Percentiles rank a stretch among this genome's conserved stretches.
These are phyloP conservation scores for Hymenoscyphus fraxineus DNA, from an alignment of 2,329 filamentous ascomycete species.

Conservation along the genomic window DNA sequence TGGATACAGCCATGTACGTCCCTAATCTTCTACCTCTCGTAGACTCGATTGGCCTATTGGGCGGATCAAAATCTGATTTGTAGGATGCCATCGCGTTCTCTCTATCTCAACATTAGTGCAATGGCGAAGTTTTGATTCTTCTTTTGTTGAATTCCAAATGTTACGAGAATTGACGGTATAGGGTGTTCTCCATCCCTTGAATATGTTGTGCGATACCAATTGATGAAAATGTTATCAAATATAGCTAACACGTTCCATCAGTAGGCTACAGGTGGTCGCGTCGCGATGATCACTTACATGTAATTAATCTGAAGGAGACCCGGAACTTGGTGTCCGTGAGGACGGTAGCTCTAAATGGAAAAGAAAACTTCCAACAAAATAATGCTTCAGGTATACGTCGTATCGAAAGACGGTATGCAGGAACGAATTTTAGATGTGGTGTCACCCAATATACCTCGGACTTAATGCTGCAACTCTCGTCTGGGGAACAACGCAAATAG, in stretches of 20 bases:
- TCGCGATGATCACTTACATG: conserved; percentile 17
- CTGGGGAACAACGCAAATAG: conserved; percentile 18
- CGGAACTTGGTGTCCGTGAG: conserved; percentile 23
- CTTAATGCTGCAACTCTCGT: conserved; percentile 23
- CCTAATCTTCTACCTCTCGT: conserved; percentile 32
- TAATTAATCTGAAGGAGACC: conserved; percentile 17
- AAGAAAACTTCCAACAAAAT: conserved; percentile 14
- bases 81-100: conserved; percentile 43
- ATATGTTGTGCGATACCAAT: conserved; percentile 14
- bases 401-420: conserved; percentile 10
- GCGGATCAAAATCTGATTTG: conserved; percentile 40
- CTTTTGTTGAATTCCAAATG: conserved; percentile 13
- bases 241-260: conserved; percentile 21
- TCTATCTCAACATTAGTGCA: conserved; percentile 24
- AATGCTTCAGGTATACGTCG: conserved; percentile 11
- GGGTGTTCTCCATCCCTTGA: conserved; percentile 26
- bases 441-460: conserved; percentile 24
- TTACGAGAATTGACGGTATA: conserved; percentile 22
- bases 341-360: conserved; percentile 25
- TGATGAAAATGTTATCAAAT: conserved; percentile 16
- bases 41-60: conserved; percentile 39
- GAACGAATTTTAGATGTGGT: conserved; percentile 19
- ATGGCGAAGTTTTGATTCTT: conserved; percentile 20
- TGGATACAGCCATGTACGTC: conserved; percentile 40
- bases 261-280: neutral